Evolutionary conservation across 2,329 filamentous ascomycete species (phyloP).

Genomic region (Onygenales sp.): DNA sequence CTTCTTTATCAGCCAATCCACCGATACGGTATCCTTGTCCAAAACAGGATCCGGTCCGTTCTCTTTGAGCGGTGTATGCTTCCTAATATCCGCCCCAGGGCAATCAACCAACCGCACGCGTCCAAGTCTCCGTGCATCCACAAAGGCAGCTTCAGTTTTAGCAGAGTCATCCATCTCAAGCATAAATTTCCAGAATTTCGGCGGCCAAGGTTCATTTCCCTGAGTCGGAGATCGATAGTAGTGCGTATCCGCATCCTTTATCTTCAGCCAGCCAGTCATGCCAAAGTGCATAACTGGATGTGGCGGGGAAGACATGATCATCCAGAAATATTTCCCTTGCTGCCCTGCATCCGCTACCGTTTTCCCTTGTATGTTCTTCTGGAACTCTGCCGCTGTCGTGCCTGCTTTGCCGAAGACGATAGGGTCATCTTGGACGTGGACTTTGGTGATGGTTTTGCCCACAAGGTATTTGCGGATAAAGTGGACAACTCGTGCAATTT

Average conservation of each 20-base stretch:
- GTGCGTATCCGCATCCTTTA: constrained; percentile 65
- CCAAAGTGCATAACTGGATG: constrained; percentile 87
- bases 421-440: constrained; percentile 64
- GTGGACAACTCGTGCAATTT: constrained; percentile 77
- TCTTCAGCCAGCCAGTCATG: constrained; percentile 74
- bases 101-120: constrained; percentile 77
- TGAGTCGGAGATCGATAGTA: constrained; percentile 63
- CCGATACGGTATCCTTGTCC: constrained; percentile 67
- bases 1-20: constrained; percentile 62
- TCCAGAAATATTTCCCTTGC: constrained; percentile 96
- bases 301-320: constrained; percentile 67
- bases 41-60: constrained; percentile 90
- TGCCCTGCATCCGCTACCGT: constrained; percentile 63
- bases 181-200: constrained; percentile 80
- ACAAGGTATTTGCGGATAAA: constrained; percentile 76
- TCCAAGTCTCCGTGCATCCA: constrained; percentile 69
- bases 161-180: constrained; percentile 54
- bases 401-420: constrained; percentile 89
- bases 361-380: constrained; percentile 63
- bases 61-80: constrained; percentile 69
- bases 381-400: constrained; percentile 65
- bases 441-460: constrained; percentile 64
- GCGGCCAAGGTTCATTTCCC: constrained; percentile 64
- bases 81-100: constrained; percentile 63
- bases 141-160: constrained; percentile 65